These are phyloP conservation scores for Trichosporon inkin DNA, from an alignment of 1,284 basidiomycete genomes.

Conservation along the genomic window DNA sequence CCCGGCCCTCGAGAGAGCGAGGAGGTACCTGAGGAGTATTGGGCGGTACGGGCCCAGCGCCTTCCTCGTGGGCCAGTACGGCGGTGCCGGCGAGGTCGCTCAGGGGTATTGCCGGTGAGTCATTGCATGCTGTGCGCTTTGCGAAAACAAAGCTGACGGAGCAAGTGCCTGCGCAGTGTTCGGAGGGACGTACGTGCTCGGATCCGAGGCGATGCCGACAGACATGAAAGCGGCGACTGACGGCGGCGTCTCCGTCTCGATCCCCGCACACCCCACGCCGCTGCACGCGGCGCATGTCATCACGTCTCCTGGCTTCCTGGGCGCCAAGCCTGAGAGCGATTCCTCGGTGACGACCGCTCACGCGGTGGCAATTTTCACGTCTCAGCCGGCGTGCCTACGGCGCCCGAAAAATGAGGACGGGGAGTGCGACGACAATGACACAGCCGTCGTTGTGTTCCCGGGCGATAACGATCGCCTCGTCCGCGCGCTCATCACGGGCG, in stretches of 20 bases:
- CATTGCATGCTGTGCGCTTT: too few relatives aligned
- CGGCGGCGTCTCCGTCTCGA: slow-evolving; percentile 44
- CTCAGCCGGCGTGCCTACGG: slow-evolving; percentile 33
- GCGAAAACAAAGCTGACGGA: background rate
- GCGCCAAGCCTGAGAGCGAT: slow-evolving; percentile 19
- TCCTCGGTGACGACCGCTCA: slow-evolving; percentile 51
- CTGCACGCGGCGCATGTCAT: slow-evolving; percentile 55
- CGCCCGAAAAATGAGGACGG: slow-evolving; percentile 24
- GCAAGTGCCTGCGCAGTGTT: slow-evolving; percentile 72
- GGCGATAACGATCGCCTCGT: slow-evolving; percentile 57
- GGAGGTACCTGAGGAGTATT: slow-evolving; percentile 68
- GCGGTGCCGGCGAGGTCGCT: slow-evolving; percentile 83
- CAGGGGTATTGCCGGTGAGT: slow-evolving; percentile 75
- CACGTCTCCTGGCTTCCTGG: slow-evolving; percentile 54
- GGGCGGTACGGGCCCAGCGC: slow-evolving; percentile 87
- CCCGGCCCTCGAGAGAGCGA: slow-evolving; percentile 63
- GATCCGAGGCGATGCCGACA: slow-evolving; percentile 32
- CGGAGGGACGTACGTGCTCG: slow-evolving; percentile 79
- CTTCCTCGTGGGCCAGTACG: slow-evolving; percentile 91
- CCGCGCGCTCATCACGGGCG: slow-evolving; percentile 70
- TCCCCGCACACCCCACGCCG: slow-evolving; percentile 57
- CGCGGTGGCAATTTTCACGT: slow-evolving; percentile 65
- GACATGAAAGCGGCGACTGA: slow-evolving; percentile 12
- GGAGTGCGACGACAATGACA: slow-evolving; percentile 56
- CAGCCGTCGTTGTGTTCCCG: slow-evolving; percentile 74